These are phyloP conservation scores for Psilocybe tampanensis DNA, from an alignment of 768 basidiomycete species.

Conservation along the genomic window DNA sequence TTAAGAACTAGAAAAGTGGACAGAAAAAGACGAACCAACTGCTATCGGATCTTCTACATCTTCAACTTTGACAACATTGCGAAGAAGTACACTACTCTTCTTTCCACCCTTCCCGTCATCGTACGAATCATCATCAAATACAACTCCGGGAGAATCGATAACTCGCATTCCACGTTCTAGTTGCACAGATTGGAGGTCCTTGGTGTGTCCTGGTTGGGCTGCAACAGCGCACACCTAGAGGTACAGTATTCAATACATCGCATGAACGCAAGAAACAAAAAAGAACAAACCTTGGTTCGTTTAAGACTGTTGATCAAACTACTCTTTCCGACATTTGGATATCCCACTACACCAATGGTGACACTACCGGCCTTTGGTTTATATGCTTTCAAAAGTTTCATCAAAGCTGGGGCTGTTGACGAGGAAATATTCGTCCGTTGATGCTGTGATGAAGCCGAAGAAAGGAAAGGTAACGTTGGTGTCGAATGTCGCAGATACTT, in stretches of 20 bases:
- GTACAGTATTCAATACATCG: background rate
- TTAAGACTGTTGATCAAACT: slow-evolving; percentile 93
- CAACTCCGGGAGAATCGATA: slow-evolving; percentile 96
- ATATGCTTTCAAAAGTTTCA: slow-evolving; percentile 84
- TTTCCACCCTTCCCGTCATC: slow-evolving; percentile 43
- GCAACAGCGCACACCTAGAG: slow-evolving; percentile 88
- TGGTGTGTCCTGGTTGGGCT: slow-evolving; percentile 93
- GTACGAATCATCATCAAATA: slow-evolving; percentile 81
- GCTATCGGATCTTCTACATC: slow-evolving; percentile 89
- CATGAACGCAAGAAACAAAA: background rate
- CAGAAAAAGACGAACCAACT: slow-evolving; percentile 61
- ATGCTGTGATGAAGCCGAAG: slow-evolving; percentile 70
- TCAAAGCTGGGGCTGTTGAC: slow-evolving; percentile 71
- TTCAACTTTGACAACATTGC: slow-evolving; percentile 91
- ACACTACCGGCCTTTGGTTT: slow-evolving; percentile 72
- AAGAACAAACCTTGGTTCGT: slow-evolving; percentile 64
- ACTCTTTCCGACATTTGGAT: slow-evolving; percentile 97
- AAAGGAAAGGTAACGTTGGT: slow-evolving; percentile 91
- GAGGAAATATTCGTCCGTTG: slow-evolving; percentile 84
- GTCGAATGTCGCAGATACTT: slow-evolving; percentile 90
- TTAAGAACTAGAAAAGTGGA: background rate
- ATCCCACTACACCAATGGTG: slow-evolving; percentile 92
- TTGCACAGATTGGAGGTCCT: slow-evolving; percentile 87
- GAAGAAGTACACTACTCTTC: slow-evolving; percentile 70
- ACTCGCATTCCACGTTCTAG: slow-evolving; percentile 92